Evolutionary conservation across 2,329 filamentous ascomycete genomes (phyloP).

Genomic region (Diaporthe destruens): DNA sequence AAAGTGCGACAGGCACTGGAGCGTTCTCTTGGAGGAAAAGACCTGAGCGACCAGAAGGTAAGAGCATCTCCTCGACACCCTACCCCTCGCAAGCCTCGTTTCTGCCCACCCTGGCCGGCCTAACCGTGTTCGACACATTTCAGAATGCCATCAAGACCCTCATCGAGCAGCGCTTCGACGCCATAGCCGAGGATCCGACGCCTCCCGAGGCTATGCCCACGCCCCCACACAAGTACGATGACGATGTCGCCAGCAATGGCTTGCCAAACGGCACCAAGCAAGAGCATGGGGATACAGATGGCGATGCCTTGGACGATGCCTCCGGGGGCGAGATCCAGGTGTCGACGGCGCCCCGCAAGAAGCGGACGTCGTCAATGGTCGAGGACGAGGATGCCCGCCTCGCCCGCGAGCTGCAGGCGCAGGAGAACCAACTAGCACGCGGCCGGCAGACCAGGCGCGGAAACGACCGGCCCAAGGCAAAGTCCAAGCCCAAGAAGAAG

Average conservation of each 20-base stretch:
- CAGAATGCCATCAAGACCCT: conserved; percentile 78
- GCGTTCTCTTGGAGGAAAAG: conserved; percentile 65
- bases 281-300: conserved; percentile 46
- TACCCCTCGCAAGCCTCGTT: neutral
- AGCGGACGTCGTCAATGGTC: conserved; percentile 65
- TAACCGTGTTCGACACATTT: neutral
- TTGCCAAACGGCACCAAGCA: conserved; percentile 48
- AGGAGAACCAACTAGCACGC: conserved; percentile 80
- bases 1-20: conserved; percentile 71
- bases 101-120: conserved; percentile 30
- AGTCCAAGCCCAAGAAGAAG: conserved; percentile 65
- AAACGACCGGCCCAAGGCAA: conserved; percentile 69
- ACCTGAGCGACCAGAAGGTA: conserved; percentile 72
- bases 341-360: conserved; percentile 73
- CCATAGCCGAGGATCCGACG: conserved; percentile 66
- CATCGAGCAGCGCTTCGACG: conserved; percentile 81
- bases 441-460: conserved; percentile 80
- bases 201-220: conserved; percentile 60
- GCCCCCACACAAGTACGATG: conserved; percentile 58
- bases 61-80: neutral
- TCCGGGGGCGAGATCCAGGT: conserved; percentile 61
- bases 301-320: conserved; percentile 50
- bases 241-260: conserved; percentile 49
- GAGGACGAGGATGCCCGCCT: conserved; percentile 87
- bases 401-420: conserved; percentile 89